Evolutionary conservation across 2,329 filamentous ascomycete species (phyloP).

Genomic region (Lasiodiplodia theobromae): DNA sequence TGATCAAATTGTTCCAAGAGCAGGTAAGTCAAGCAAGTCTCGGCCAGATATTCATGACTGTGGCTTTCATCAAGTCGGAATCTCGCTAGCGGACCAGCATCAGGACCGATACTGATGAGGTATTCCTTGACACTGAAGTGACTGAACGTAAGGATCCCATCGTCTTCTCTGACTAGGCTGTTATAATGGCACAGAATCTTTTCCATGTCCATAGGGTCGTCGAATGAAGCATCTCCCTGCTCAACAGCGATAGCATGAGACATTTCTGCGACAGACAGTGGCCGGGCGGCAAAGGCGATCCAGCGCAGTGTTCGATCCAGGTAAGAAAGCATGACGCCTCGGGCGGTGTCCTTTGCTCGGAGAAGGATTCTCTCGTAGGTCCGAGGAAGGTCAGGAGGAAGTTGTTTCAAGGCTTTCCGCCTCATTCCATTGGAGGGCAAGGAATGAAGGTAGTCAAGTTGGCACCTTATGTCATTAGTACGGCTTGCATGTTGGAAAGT

Average conservation of each 20-base stretch:
- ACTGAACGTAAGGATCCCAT: neutral
- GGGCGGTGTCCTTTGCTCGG: neutral
- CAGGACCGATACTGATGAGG: neutral
- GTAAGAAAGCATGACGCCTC: neutral
- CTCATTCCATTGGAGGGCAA: neutral
- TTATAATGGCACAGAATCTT: neutral
- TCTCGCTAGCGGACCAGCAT: neutral
- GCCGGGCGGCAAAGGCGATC: neutral
- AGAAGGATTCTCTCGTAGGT: conserved; percentile 9
- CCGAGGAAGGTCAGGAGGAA: conserved; percentile 2
- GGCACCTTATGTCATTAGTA: neutral
- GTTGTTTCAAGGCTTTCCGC: neutral
- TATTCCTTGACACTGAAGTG: conserved; percentile 17
- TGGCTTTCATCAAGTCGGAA: neutral
- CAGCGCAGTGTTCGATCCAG: conserved; percentile 1
- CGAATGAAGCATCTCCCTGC: neutral
- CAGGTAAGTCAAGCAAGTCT: neutral
- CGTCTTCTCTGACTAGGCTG: neutral
- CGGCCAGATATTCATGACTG: neutral
- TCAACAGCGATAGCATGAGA: conserved; percentile 1
- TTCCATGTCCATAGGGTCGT: neutral
- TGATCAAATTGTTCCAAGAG: neutral
- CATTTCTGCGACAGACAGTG: neutral
- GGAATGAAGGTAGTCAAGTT: neutral
- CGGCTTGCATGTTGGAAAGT: neutral